A percentile compares a stretch with the other conserved stretches of the same genome.
Evolutionary conservation across 2,329 filamentous ascomycete genomes (phyloP).

Genomic region (Beauveria sp.): DNA sequence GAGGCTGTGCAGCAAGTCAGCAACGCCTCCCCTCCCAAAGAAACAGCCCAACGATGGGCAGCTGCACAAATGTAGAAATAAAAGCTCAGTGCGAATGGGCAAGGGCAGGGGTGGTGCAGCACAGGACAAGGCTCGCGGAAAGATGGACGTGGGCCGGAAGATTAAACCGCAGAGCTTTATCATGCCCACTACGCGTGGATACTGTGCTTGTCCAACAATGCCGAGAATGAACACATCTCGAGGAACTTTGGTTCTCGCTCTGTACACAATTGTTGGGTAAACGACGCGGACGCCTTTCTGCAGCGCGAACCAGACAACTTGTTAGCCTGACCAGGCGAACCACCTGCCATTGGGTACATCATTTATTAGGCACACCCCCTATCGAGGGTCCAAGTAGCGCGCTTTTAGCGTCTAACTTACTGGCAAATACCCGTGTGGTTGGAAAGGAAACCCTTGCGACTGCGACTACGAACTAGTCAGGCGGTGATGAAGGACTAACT

Average conservation of each 20-base stretch:
- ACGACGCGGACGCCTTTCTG: neutral
- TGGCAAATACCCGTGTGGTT: neutral
- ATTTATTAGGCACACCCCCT: neutral
- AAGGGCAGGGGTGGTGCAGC: neutral
- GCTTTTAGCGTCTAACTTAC: neutral
- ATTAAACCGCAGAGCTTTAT: neutral
- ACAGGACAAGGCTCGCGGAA: neutral
- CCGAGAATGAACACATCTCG: neutral
- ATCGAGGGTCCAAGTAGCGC: neutral
- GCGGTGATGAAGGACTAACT: neutral
- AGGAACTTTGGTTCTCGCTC: neutral
- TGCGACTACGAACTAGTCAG: neutral
- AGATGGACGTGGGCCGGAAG: neutral
- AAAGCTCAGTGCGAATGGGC: neutral
- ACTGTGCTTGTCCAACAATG: neutral
- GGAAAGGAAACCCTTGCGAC: slow-evolving; percentile 5
- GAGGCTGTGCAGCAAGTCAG: slow-evolving; percentile 3
- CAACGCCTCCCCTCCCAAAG: too few relatives aligned
- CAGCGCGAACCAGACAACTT: neutral
- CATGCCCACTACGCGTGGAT: neutral
- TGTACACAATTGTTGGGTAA: neutral
- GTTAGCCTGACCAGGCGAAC: neutral
- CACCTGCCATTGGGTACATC: neutral
- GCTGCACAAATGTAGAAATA: neutral
- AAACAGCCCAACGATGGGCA: neutral